phyloP scores from a whole-genome alignment of 805 yeast species.

The Scheffersomyces lignosus region DNA sequence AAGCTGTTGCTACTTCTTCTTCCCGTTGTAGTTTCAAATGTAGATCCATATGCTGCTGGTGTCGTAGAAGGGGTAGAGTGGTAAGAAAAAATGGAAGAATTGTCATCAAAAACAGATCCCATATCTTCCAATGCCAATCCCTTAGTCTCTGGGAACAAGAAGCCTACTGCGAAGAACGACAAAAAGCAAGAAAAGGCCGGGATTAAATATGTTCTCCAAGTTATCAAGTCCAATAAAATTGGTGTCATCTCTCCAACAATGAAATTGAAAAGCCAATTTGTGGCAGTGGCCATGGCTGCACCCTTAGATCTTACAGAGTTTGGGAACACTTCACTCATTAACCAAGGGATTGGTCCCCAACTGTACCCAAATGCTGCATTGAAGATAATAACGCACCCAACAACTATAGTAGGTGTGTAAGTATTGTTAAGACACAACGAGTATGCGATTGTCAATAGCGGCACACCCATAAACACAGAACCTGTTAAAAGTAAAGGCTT shows the following conservation, averaged over 20 bases:
- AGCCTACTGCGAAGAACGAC: slow-evolving; percentile 71
- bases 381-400: slow-evolving; percentile 70
- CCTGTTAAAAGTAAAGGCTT: slow-evolving; percentile 81
- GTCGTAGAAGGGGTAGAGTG: slow-evolving; percentile 25
- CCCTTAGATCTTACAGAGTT: slow-evolving; percentile 84
- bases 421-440: slow-evolving; percentile 36
- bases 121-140: slow-evolving; percentile 88
- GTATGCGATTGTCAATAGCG: slow-evolving; percentile 65
- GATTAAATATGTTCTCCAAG: slow-evolving; percentile 78
- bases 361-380: slow-evolving; percentile 85
- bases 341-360: slow-evolving; percentile 96
- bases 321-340: slow-evolving; percentile 85
- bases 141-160: slow-evolving; percentile 84
- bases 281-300: slow-evolving; percentile 85
- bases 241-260: slow-evolving; percentile 93
- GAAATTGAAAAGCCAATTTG: slow-evolving; percentile 92
- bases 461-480: slow-evolving; percentile 73
- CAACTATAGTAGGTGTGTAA: slow-evolving; percentile 70
- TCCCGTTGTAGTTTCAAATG: slow-evolving; percentile 9
- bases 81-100: slow-evolving; percentile 41
- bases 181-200: slow-evolving; percentile 77
- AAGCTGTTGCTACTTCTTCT: slow-evolving; percentile 16
- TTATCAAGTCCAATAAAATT: slow-evolving; percentile 68
- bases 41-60: slow-evolving; percentile 17
- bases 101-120: slow-evolving; percentile 83